These are phyloP conservation scores for Phytophthora ohioensis DNA, from an alignment of 352 stramenopile species.

Conservation along the genomic window DNA sequence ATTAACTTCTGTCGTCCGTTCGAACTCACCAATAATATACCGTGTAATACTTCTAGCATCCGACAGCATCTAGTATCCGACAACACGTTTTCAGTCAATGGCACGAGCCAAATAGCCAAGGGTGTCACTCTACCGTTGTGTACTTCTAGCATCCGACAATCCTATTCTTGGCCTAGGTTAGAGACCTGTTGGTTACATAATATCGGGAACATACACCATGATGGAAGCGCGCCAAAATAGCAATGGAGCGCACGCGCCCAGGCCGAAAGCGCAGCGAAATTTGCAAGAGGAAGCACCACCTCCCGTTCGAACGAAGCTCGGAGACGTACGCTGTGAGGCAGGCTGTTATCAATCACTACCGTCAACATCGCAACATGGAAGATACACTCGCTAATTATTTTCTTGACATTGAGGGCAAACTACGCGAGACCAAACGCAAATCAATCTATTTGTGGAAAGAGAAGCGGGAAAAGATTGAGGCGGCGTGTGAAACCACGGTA, in stretches of 20 bases:
- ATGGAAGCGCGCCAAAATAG: constrained; percentile 9
- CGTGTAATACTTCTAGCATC: constrained; percentile 13
- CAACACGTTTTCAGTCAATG: constrained; percentile 10
- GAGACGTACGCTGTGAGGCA: too few species aligned
- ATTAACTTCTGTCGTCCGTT: not conserved
- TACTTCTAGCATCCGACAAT: constrained; percentile 11
- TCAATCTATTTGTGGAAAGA: constrained; percentile 7
- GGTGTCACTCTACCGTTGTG: not conserved
- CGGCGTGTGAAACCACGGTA: not conserved
- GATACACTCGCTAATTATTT: too few species aligned
- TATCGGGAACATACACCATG: not conserved
- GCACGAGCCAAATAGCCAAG: not conserved
- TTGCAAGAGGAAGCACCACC: not conserved
- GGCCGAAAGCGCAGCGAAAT: too few species aligned
- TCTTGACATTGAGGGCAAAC: too few species aligned
- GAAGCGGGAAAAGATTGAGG: not conserved
- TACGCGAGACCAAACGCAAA: not conserved
- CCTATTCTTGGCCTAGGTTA: not conserved
- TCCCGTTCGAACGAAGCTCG: too few species aligned
- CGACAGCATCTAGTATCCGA: constrained; percentile 15
- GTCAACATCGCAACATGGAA: not conserved
- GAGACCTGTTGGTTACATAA: not conserved
- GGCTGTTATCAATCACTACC: constrained; percentile 9
- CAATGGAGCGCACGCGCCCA: not conserved
- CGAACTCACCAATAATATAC: not conserved